Base-by-base conservation (phyloP, 805 yeast genomes). In the Candida xyloterini region DNA sequence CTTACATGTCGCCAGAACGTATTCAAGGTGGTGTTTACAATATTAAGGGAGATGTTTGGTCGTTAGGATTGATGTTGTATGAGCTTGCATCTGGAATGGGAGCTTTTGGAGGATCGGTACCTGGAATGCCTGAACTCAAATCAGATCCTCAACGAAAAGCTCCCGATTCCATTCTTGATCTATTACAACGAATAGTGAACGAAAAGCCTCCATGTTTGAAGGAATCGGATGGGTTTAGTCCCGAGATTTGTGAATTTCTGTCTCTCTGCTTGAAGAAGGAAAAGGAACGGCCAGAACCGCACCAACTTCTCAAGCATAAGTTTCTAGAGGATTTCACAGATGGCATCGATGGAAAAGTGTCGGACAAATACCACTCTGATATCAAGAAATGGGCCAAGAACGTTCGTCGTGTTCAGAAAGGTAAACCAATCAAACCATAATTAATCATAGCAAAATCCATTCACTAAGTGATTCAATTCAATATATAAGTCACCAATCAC, bases 41-140 rank as follows among this genome's bases (percentile, higher is more conserved):
- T 7, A 82, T 90, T n/a, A 89, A 90, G 51, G 91, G 95, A 27
- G 99, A 93, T 60, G 91, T 93, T 10, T 93, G 99, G 99, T 88
- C 97, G 0, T 66, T 90, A 50, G 99, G 99, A 1, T 68, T 93
- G 31, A 84, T 90, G 81, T 69, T 93, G 28, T 78, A 87, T 35
- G 98, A 93, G 60, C 68, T 93, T 37, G 91, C 96, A 1, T 78
- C 85, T 3, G 98, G 98, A 0, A 71, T 71, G 38, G 82, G 84
- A 51, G 93, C 96, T 2, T 81, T 90, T 69, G 74, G 76, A 15
- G 81, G 55, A 7, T 47, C 56, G 7, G 56, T 53, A 1, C 46
- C 50, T 7, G 40, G 51, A 45, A 26, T 56, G 41, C 14, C 60
- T 38, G 46, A 42, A 28, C 40, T 38, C 53, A 42, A 50, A 38